A percentile compares a stretch with the other conserved stretches of the same genome.
Evolutionary conservation across 306 rosid species (phyloP).

Genomic region (Cicer bijugum): DNA sequence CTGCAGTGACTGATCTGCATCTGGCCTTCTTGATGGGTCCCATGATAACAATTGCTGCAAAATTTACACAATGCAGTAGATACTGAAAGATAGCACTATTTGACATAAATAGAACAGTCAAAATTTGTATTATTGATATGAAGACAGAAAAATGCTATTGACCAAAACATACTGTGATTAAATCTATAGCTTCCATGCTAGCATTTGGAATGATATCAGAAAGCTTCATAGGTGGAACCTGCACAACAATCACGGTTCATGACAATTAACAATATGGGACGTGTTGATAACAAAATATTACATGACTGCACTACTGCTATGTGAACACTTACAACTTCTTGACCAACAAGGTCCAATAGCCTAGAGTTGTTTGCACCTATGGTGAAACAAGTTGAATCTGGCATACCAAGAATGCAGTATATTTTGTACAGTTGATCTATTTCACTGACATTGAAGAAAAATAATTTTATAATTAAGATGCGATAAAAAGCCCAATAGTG

Average conservation of each 20-base stretch:
- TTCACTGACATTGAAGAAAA: slow-evolving; percentile 64
- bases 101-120: slow-evolving; percentile 23
- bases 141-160: slow-evolving; percentile 31
- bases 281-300: slow-evolving; percentile 20
- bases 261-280: slow-evolving; percentile 19
- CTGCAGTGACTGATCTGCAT: slow-evolving; percentile 72
- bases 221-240: slow-evolving; percentile 73
- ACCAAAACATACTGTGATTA: slow-evolving; percentile 62
- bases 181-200: slow-evolving; percentile 79
- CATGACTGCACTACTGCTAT: slow-evolving; percentile 38
- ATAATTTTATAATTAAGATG: slow-evolving; percentile 37
- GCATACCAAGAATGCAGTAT: slow-evolving; percentile 71
- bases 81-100: slow-evolving; percentile 27
- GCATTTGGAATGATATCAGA: slow-evolving; percentile 77
- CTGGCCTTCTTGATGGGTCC: slow-evolving; percentile 83
- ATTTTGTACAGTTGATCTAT: slow-evolving; percentile 86
- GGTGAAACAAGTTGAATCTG: slow-evolving; percentile 66
- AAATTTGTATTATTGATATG: slow-evolving; percentile 17
- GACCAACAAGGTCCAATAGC: slow-evolving; percentile 54
- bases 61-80: slow-evolving; percentile 43
- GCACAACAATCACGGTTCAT: slow-evolving; percentile 30
- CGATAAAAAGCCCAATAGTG: slow-evolving; percentile 24
- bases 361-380: slow-evolving; percentile 60
- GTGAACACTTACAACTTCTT: slow-evolving; percentile 61
- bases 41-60: slow-evolving; percentile 72